These are phyloP conservation scores for Fusarium multiceps DNA, from an alignment of 2,329 filamentous ascomycete genomes.

Conservation along the genomic window DNA sequence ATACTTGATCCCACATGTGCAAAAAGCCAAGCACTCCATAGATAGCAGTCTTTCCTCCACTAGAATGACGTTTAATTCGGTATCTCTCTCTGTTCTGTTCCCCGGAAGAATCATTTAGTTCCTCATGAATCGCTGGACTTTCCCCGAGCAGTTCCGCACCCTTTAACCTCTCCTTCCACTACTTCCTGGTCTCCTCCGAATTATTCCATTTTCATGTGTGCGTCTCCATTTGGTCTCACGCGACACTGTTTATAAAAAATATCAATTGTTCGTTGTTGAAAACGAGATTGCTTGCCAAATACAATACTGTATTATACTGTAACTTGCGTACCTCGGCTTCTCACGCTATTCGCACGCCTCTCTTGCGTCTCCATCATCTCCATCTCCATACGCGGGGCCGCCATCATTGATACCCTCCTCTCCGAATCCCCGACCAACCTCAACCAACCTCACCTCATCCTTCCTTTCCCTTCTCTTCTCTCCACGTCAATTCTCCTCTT, in stretches of 20 bases:
- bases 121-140: slow-evolving; percentile 26
- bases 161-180: slow-evolving; percentile 24
- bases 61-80: slow-evolving; percentile 37
- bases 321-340: slow-evolving; percentile 42
- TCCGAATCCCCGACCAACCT: slow-evolving; percentile 31
- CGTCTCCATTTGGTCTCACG: slow-evolving; percentile 26
- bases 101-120: slow-evolving; percentile 32
- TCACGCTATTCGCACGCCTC: slow-evolving; percentile 40
- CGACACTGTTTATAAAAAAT: slow-evolving; percentile 13
- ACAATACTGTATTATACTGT: slow-evolving; percentile 20
- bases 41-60: slow-evolving; percentile 25
- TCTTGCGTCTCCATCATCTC: slow-evolving; percentile 8
- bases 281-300: slow-evolving; percentile 5
- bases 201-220: slow-evolving; percentile 30
- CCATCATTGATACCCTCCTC: slow-evolving; percentile 27
- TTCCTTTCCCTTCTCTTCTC: not conserved
- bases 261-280: slow-evolving; percentile 15
- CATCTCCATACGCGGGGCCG: slow-evolving; percentile 41
- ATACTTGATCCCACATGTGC: slow-evolving; percentile 39
- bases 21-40: slow-evolving; percentile 11
- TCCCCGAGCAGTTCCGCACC: slow-evolving; percentile 40
- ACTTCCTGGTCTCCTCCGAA: slow-evolving; percentile 9
- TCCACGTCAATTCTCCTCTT: slow-evolving; percentile 24
- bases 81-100: not conserved
- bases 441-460: slow-evolving; percentile 18